Base-by-base conservation (phyloP, 1,284 basidiomycete genomes). In the Sanguinoderma infundibulare region DNA sequence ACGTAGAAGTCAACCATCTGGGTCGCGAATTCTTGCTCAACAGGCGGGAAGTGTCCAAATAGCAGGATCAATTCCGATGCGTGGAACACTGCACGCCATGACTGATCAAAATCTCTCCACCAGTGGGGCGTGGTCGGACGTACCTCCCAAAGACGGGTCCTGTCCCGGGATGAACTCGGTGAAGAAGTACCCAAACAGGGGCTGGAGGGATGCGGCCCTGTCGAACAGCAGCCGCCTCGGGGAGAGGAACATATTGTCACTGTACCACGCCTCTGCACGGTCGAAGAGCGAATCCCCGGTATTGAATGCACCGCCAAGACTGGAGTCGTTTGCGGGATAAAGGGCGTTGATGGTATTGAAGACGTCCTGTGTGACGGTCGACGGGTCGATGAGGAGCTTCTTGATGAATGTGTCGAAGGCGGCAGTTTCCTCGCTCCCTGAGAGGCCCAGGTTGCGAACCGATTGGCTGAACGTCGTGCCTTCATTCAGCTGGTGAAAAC, bases 211-310 rank as follows among this genome's bases (percentile, higher is more conserved):
- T 0, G 84, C 77, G 0, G 79, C 84, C 38, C 79, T 75, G 34
- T 81, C 71, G 61, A 84, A 83, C 53, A 86, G 81, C 42, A 80
- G 73, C 44, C 84, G 74, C 38, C 84, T 71, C 0, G 83, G 75
- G 0, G 80, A 74, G 24, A 86, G 73, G 69, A 79, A 87, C 82
- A 86, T 86, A 55, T 79, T 75, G 62, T 83, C 83, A 0, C 81
- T 83, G 66, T 87, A 87, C 80, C 81, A 87, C 1, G 84, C 75
- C 53, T 74, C 79, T 0, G 78, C 81, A 55, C 86, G 73, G 65
- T 87, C 85, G 55, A 84, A 87, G 15, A 87, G 72, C 8, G 81
- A 82, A 67, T 87, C 85, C 0, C 85, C 84, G 0, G 84, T 87
- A 59, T 82, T 82, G 72, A 84, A 86, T 0, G 79, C 77, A 2